Conservation (phyloP, 257 asterid genomes). For the Forsythia viridissima region DNA sequence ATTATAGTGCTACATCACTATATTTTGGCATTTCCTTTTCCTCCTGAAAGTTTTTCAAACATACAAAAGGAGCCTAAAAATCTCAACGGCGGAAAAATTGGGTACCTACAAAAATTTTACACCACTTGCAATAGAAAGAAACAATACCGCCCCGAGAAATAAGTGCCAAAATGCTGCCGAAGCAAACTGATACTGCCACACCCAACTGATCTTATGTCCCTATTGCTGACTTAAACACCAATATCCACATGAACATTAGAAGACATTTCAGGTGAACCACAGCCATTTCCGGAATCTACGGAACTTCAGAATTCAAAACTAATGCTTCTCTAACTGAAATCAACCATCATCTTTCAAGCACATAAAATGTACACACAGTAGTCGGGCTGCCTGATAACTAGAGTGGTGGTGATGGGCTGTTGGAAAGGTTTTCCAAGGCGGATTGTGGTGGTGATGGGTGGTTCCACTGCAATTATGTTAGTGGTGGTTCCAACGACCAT, state of each 20-base stretch:
- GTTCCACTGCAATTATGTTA: background rate
- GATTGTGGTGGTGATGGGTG: background rate
- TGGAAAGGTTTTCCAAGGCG: background rate
- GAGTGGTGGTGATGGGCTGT: background rate
- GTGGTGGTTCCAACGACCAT: background rate
- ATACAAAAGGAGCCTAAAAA: background rate
- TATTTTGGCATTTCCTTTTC: background rate
- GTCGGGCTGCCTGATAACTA: background rate
- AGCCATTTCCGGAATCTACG: background rate
- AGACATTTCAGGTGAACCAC: background rate
- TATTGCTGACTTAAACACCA: background rate
- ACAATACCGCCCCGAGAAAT: background rate
- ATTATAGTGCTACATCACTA: background rate
- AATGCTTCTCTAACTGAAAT: background rate
- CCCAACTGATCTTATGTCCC: background rate
- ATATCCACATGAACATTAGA: background rate
- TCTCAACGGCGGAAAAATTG: background rate
- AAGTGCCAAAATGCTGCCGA: background rate
- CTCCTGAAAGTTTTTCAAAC: background rate
- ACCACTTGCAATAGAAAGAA: background rate
- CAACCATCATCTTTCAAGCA: background rate
- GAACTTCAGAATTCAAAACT: background rate
- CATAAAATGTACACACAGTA: background rate
- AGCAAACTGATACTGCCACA: background rate
- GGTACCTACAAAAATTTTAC: background rate